Evolutionary conservation across 371 early-diverging fungal species (phyloP), one percentile per base, ranked within the genome.

Genomic region (Mucor irregularis): DNA sequence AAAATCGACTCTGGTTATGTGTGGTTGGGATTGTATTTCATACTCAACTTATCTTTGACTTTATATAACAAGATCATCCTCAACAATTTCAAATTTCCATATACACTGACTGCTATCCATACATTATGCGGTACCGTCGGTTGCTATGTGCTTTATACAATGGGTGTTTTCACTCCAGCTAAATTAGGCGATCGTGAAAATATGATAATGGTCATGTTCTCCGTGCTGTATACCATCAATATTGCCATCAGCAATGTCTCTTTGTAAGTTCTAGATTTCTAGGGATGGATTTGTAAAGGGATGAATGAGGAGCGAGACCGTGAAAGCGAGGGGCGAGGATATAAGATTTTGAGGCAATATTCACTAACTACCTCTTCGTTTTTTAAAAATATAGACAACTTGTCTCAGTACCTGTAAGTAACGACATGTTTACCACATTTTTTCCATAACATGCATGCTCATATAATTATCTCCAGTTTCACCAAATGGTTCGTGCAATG

Each of bases 401-500:
- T 44, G 61, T 57, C n/a, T 62, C 53, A 24, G 59, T 62, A n/a
- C 48, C 62, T 28, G 61, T 61, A 55, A 55, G 54, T 53, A 30
- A n/a, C n/a, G n/a, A n/a, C n/a, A n/a, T 42, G 22, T 24, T 42
- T 10, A 47, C 34, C 6, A 19, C 21, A 39, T 19, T 19, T 16
- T n/a, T 37, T 19, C 5, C 17, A 21, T 19, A 21, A 22, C 11
- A 40, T 3, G 8, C 44, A 25, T 0, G 26, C 44, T 5, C 16
- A 11, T 43, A 35, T 35, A 49, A 38, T 37, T 24, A 22, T 10
- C 19, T 4, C 22, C 45, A 77, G 81, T 64, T 94, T 58, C 94
- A 95, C 63, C 94, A 95, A 78, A 87, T 92, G 25, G 89, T 95
- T 4, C 81, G 95, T 25, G 88, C 90, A 54, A 93, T 91, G 76